Base-by-base conservation (phyloP, 2,329 filamentous ascomycete species). In the Exophiala alcalophila region DNA sequence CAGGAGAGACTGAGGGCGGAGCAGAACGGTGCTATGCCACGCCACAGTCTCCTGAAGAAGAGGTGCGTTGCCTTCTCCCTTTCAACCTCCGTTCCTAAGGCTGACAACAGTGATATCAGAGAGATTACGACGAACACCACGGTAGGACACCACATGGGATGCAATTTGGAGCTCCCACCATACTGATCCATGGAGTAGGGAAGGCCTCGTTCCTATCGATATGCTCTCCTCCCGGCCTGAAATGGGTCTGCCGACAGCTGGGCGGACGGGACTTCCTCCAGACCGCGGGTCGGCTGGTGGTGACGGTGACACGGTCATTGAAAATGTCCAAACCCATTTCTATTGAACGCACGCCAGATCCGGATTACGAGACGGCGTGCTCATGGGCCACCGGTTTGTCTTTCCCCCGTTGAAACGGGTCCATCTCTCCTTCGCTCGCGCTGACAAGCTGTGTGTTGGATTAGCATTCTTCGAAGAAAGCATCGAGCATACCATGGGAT, bases 401-500 rank as follows among this genome's bases (percentile, higher is more conserved):
- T n/a, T 18, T n/a, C n/a, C n/a, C n/a, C n/a, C n/a, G n/a, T n/a
- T n/a, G n/a, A n/a, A n/a, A n/a, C 28, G 3, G 11, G 4, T 9
- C 19, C 28, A 30, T 3, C n/a, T 3, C 28, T 30, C 12, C 15
- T 16, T 9, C 4, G 19, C 11, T 16, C 4, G 11, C 3, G 12
- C 28, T 30, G 28, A 30, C 28, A 8, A 14, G 28, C 6, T 15
- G 4, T 30, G 5, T 5, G n/a, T n/a, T 8, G 3, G 15, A 14
- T 30, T 30, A 30, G 28, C 28, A 7, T 30, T 10, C n/a, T 30
- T 30, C 19, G 28, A 30, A 30, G 28, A 30, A 9, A 30, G 28
- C 28, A 30, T 30, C 11, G 28, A 30, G 28, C 28, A 30, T 16
- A 30, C 28, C 4, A 5, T 30, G 28, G 28, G 28, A 30, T 15